Base-by-base conservation (phyloP, 2,329 filamentous ascomycete genomes). In the Cladobotryum mycophilum region DNA sequence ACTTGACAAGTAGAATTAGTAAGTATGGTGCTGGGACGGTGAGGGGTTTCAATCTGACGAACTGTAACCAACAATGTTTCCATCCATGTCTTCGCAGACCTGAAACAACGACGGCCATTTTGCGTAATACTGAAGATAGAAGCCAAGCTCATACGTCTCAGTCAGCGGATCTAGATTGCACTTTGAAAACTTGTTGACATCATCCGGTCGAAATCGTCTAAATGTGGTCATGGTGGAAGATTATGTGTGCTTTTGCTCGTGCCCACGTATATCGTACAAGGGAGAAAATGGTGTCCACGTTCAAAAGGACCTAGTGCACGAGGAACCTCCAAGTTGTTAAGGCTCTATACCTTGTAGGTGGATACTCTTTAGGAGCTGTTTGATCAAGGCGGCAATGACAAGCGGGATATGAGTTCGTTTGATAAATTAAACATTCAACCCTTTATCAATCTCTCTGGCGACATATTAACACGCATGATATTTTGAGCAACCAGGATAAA, bases 1-100 rank as follows among this genome's bases (percentile, higher is more conserved):
- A 99, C 91, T 96, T 58, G 55, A 41, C 45, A 52, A 54, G 49
- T 20, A 55, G 36, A 48, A 55, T 61, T 64, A 47, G 66, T 67
- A 53, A 56, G 57, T 49, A 33, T 45, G 52, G 48, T 45, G 33
- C 6, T 9, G 30, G n/a, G 20, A 12, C 17, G 44, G n/a, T 11
- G 51, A 38, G 14, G 33, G n/a, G 30, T n/a, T 20, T 33, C 41
- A 38, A 45, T 41, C 37, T 53, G 40, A 72, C 82, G 51, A 78
- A 95, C 91, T 95, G 70, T 99, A 99, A 49, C 88, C 93, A 58
- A 96, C 86, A 51, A 97, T 92, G 56, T 90, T 86, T n/a, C 90
- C 90, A 56, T 86, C 79, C 49, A 82, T 79, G 58, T 92, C 89
- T 67, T 96, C 89, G 53, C 95, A 89, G 14, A 95, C 88, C 65